A percentile compares a stretch with the other conserved stretches of the same genome.
Conservation (phyloP, 2,329 filamentous ascomycete species). For the Aureobasidium uvarum region DNA sequence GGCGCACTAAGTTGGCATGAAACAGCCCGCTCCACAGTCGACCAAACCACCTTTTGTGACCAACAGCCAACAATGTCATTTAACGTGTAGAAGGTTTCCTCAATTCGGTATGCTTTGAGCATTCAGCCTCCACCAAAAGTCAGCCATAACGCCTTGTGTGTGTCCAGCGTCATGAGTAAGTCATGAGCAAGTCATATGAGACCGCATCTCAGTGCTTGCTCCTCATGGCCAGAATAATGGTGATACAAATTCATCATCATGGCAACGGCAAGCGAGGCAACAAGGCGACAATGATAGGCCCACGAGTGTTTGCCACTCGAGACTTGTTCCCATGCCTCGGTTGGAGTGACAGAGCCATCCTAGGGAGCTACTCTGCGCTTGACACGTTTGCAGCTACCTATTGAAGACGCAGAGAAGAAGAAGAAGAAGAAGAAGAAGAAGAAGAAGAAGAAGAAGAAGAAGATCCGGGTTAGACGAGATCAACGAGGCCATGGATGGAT, state of each 20-base stretch:
- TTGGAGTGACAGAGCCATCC: too few species aligned
- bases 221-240: background rate
- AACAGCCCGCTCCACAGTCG: conserved; percentile 25
- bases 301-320: background rate
- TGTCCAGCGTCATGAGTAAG: background rate
- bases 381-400: too few species aligned
- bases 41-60: conserved; percentile 15
- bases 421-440: too few species aligned
- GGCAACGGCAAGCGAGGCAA: background rate
- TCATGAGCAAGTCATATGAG: background rate
- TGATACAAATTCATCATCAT: conserved; percentile 5
- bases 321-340: too few species aligned
- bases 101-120: background rate
- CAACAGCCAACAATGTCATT: background rate
- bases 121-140: conserved; percentile 12
- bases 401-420: too few species aligned
- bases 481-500: too few species aligned
- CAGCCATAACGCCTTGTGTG: conserved; percentile 2
- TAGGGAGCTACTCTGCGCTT: too few species aligned
- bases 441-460: too few species aligned
- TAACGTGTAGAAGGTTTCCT: background rate
- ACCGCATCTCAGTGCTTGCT: background rate
- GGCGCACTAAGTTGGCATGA: conserved; percentile 25
- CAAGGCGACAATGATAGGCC: background rate
- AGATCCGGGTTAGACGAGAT: too few species aligned